Percentiles rank a stretch among this genome's conserved stretches.
Conservation (phyloP, 441 rosid species). For the Brassica hybrid region DNA sequence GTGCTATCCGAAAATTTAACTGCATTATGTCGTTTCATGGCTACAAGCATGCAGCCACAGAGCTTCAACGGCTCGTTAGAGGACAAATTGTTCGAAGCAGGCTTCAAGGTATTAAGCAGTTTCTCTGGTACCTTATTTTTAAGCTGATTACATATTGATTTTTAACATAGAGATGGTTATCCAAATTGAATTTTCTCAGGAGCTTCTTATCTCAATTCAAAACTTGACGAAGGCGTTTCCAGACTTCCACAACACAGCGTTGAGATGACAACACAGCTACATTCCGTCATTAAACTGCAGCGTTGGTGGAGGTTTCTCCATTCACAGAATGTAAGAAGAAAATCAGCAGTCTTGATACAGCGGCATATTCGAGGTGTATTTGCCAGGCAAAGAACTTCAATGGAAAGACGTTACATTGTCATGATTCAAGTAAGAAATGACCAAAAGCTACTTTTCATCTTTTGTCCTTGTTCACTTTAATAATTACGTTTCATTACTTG, state of each 20-base stretch:
- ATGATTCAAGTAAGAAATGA: slow-evolving; percentile 68
- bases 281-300: slow-evolving; percentile 62
- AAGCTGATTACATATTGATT: no score
- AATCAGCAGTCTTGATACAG: slow-evolving; percentile 66
- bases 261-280: slow-evolving; percentile 40
- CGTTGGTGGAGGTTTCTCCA: slow-evolving; percentile 81
- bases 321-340: slow-evolving; percentile 51
- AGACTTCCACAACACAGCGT: slow-evolving; percentile 40
- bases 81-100: slow-evolving; percentile 60
- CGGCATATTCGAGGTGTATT: slow-evolving; percentile 63
- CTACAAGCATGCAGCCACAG: slow-evolving; percentile 58
- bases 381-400: slow-evolving; percentile 53
- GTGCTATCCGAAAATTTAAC: slow-evolving; percentile 50
- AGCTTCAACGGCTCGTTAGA: slow-evolving; percentile 64
- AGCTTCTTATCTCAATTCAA: slow-evolving; percentile 47
- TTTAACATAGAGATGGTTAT: not conserved
- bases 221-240: slow-evolving; percentile 29
- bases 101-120: slow-evolving; percentile 59
- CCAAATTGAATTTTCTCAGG: slow-evolving; percentile 49
- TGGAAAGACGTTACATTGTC: slow-evolving; percentile 51
- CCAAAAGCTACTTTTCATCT: slow-evolving; percentile 12
- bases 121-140: no score
- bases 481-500: slow-evolving; percentile 3
- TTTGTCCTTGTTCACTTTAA: not conserved
- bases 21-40: slow-evolving; percentile 46